phyloP scores from a whole-genome alignment of 164 flowering plant genomes.

The Dillenia suffruticosa region DNA sequence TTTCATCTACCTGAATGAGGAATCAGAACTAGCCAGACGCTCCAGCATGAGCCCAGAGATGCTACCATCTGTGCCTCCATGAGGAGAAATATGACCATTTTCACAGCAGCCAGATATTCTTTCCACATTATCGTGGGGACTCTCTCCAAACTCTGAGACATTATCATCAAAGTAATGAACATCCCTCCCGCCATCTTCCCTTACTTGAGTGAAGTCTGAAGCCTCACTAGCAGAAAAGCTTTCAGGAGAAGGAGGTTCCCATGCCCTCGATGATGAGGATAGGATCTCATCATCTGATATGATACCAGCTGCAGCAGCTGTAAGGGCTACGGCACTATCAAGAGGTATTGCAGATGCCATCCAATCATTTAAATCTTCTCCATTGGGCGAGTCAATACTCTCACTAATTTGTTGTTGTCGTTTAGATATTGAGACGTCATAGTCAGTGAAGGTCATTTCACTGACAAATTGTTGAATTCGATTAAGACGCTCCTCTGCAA shows the following conservation, averaged over 20 bases:
- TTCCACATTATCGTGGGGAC: constrained; percentile 36
- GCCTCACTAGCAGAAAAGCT: constrained; percentile 50
- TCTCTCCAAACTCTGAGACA: constrained; percentile 46
- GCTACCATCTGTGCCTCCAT: constrained; percentile 19
- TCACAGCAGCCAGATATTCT: constrained; percentile 34
- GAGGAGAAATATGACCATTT: constrained; percentile 50
- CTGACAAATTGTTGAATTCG: constrained; percentile 77
- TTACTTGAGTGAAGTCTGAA: constrained; percentile 45
- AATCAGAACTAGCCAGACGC: constrained; percentile 58
- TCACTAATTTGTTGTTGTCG: constrained; percentile 33
- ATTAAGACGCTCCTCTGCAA: constrained; percentile 87
- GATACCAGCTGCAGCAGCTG: constrained; percentile 79
- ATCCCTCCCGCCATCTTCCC: constrained; percentile 27
- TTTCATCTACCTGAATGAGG: constrained; percentile 61
- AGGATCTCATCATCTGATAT: constrained; percentile 51
- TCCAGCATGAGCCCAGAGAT: constrained; percentile 33
- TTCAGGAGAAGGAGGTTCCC: constrained; percentile 59
- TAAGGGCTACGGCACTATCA: constrained; percentile 55
- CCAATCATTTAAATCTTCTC: constrained; percentile 44
- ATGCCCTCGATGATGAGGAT: constrained; percentile 30
- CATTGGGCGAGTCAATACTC: constrained; percentile 24
- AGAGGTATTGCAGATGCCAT: constrained; percentile 76
- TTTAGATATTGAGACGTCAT: constrained; percentile 32
- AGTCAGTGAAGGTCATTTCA: constrained; percentile 49
- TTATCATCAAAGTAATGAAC: constrained; percentile 33